phyloP scores from a whole-genome alignment of 257 asterid genomes.

The Primulina eburnea region DNA sequence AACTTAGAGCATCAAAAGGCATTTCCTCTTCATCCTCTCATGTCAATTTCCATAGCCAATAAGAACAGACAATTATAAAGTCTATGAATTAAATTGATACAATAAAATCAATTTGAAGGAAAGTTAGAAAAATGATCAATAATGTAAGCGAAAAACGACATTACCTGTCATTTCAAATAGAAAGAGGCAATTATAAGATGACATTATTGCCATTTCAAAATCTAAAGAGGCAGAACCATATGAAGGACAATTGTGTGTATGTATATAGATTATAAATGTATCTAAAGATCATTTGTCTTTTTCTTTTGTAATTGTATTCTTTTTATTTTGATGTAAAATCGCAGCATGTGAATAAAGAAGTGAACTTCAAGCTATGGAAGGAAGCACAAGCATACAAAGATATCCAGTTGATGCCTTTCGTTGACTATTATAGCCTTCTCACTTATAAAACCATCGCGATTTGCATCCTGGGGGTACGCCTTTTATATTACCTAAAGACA shows the following conservation, averaged over 20 bases:
- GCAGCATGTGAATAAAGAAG: conserved; percentile 85
- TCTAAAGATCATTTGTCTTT: neutral
- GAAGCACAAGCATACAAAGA: conserved; percentile 81
- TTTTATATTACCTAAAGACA: neutral
- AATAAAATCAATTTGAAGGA: neutral
- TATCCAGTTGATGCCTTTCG: conserved; percentile 90
- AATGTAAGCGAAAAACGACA: neutral
- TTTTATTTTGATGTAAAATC: conserved; percentile 18
- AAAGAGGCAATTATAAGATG: neutral
- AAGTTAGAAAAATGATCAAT: neutral
- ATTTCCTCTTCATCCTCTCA: neutral
- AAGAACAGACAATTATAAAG: neutral
- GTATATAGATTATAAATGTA: neutral
- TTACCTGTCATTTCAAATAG: no score
- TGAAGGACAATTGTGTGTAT: neutral
- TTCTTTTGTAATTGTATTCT: conserved; percentile 1
- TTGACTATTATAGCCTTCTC: conserved; percentile 85
- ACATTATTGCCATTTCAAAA: neutral
- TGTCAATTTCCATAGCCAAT: neutral
- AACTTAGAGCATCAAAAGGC: neutral
- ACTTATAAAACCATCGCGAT: conserved; percentile 81
- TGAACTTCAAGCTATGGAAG: conserved; percentile 81
- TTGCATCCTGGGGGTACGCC: conserved; percentile 77
- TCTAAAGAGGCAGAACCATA: neutral
- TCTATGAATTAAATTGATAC: neutral